These are phyloP conservation scores for Hymenotorrendiella dingleyae DNA, from an alignment of 2,329 filamentous ascomycete genomes.

Conservation along the genomic window DNA sequence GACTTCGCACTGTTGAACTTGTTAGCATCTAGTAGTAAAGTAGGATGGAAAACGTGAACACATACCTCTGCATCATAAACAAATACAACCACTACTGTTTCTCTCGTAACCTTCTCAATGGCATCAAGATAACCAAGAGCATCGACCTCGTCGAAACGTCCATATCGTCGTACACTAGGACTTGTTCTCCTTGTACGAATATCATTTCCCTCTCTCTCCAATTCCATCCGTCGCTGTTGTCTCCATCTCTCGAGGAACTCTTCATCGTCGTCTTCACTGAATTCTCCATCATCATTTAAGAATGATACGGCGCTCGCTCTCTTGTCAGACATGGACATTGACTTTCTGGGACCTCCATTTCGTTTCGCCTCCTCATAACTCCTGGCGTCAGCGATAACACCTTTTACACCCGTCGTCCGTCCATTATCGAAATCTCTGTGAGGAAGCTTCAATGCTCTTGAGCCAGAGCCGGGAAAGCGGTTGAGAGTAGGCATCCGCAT, in stretches of 20 bases:
- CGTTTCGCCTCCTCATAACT: slow-evolving; percentile 65
- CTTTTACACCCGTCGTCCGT: slow-evolving; percentile 75
- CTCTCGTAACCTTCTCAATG: slow-evolving; percentile 78
- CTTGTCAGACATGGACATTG: slow-evolving; percentile 15
- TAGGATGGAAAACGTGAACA: not conserved
- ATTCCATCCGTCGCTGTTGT: slow-evolving; percentile 69
- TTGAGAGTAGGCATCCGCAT: slow-evolving; percentile 59
- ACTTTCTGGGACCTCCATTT: slow-evolving; percentile 35
- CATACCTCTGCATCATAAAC: slow-evolving; percentile 83
- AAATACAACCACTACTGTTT: slow-evolving; percentile 85
- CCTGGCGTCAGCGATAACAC: slow-evolving; percentile 78
- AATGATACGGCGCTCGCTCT: slow-evolving; percentile 17
- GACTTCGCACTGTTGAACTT: slow-evolving; percentile 62
- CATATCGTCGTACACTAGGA: slow-evolving; percentile 72
- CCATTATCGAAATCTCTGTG: slow-evolving; percentile 59
- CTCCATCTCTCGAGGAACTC: slow-evolving; percentile 88
- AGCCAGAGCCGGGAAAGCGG: slow-evolving; percentile 37
- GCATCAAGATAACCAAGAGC: slow-evolving; percentile 91
- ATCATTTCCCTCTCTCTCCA: slow-evolving; percentile 56
- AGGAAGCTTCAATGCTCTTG: slow-evolving; percentile 47
- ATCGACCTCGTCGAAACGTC: slow-evolving; percentile 76
- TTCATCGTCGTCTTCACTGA: slow-evolving; percentile 51
- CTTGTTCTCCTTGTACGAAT: slow-evolving; percentile 63
- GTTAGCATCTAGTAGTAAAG: slow-evolving; percentile 20
- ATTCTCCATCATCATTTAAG: slow-evolving; percentile 24